Percentiles rank a stretch among this genome's conserved stretches.
Conservation (phyloP, 805 yeast species). For the Nakazawaea molendinolei region DNA sequence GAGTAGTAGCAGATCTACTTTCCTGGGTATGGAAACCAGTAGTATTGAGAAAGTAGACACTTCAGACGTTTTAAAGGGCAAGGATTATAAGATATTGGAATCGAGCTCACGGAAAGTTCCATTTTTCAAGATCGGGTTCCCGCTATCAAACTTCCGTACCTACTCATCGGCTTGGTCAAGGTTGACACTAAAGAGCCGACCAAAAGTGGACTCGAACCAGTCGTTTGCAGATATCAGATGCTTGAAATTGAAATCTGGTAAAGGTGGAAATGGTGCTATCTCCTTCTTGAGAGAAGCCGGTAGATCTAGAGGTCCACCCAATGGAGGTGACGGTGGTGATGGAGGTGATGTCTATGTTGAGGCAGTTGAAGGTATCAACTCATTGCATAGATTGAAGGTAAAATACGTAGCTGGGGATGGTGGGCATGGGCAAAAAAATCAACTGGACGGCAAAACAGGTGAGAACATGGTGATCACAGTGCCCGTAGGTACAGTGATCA, state of each 20-base stretch:
- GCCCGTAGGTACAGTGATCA: conserved; percentile 84
- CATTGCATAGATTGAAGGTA: conserved; percentile 63
- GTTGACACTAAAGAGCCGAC: conserved; percentile 29
- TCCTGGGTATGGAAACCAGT: conserved; percentile 13
- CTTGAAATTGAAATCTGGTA: conserved; percentile 64
- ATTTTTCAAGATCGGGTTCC: conserved; percentile 22
- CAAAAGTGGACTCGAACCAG: conserved; percentile 35
- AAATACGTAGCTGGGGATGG: conserved; percentile 73
- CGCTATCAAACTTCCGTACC: conserved; percentile 24
- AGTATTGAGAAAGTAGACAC: conserved; percentile 16
- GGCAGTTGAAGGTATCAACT: conserved; percentile 65
- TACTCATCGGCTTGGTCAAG: conserved; percentile 34
- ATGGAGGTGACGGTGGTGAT: conserved; percentile 97
- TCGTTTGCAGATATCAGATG: conserved; percentile 61
- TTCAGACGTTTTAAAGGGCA: conserved; percentile 11
- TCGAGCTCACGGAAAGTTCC: conserved; percentile 12
- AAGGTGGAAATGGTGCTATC: conserved; percentile 84
- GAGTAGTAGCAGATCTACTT: conserved; percentile 16
- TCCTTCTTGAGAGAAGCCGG: conserved; percentile 87
- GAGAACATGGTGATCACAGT: conserved; percentile 74
- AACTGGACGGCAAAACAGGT: conserved; percentile 84
- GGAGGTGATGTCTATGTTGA: conserved; percentile 87
- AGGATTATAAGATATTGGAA: conserved; percentile 13
- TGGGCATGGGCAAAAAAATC: conserved; percentile 60
- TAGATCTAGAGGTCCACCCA: conserved; percentile 85